These are phyloP conservation scores for Plectranthus barbatus DNA, from an alignment of 257 asterid genomes.

Conservation along the genomic window DNA sequence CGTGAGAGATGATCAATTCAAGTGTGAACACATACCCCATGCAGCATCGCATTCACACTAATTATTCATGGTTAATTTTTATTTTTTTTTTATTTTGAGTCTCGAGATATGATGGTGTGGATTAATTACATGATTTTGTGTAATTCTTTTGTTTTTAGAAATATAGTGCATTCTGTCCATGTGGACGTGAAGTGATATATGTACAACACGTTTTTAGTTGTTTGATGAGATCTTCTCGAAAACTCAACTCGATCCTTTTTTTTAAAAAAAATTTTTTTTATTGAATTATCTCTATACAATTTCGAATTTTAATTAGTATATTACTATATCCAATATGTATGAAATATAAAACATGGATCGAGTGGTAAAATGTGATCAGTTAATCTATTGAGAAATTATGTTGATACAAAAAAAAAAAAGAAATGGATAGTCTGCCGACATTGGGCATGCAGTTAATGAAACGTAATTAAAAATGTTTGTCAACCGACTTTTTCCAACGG, in stretches of 20 bases:
- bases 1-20: slow-evolving; percentile 43
- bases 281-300: too few relatives aligned
- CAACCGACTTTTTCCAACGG: slow-evolving; percentile 23
- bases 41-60: too few relatives aligned
- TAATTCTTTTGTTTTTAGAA: slow-evolving; percentile 17
- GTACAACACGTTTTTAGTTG: not conserved
- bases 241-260: not conserved
- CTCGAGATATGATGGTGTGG: slow-evolving; percentile 32
- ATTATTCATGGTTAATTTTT: not conserved
- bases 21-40: slow-evolving; percentile 1
- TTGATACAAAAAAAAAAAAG: too few relatives aligned
- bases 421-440: slow-evolving; percentile 21
- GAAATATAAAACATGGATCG: too few relatives aligned
- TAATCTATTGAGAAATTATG: too few relatives aligned
- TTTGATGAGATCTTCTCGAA: slow-evolving; percentile 9
- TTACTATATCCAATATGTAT: too few relatives aligned
- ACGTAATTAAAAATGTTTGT: slow-evolving; percentile 1
- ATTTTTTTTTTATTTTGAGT: not conserved
- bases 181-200: slow-evolving; percentile 57
- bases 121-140: slow-evolving; percentile 17
- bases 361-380: too few relatives aligned
- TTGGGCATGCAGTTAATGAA: slow-evolving; percentile 26
- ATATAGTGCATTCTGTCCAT: slow-evolving; percentile 54
- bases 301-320: too few relatives aligned
- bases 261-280: too few relatives aligned